Base-by-base conservation (phyloP, 2,329 filamentous ascomycete species). In the Ophiostoma australiae region DNA sequence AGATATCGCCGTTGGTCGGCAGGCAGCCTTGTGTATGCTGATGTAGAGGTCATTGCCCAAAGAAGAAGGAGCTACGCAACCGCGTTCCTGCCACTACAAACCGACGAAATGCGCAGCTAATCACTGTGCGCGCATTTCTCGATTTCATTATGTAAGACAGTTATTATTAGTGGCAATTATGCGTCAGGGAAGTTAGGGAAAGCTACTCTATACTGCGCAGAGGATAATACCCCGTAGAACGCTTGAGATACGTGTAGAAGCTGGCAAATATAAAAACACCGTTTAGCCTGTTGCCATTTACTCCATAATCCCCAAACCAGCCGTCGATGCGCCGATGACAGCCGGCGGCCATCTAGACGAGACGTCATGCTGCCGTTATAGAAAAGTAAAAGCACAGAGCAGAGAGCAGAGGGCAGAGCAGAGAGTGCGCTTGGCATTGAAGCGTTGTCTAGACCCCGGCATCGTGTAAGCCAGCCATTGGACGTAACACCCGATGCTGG, bases 121-220 rank as follows among this genome's bases (percentile, higher is more conserved):
- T 27, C 52, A 58, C 52, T 58, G n/a, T 58, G 52, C 52, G 52
- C 52, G 52, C 52, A 27, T 58, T 27, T 58, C 52, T 27, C 23
- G 4, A 58, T 58, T 13, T 27, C 27, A 58, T 58, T 58, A 58
- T 58, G 52, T 58, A 58, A 58, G 52, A 58, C 52, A 58, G 52
- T 2, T 27, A 58, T 23, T 27, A n/a, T n/a, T 4, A 39, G 8
- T 17, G 44, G 44, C 15, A 27, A 55, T 23, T 55, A 48, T 48
- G 44, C 20, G 5, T 20, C 17, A 13, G 48, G 27, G 39, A 41
- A 41, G 13, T 41, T 15, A 48, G 52, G 23, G n/a, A 23, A 27
- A 58, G 52, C 52, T 58, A 58, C 48, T 39, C 27, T 3, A 11
- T 39, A 39, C 39, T 13, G 39, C 3, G 39, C 39, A 41, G 11